Evolutionary conservation across 140 eudicot species (phyloP).

Genomic region (Flaveria floridana): DNA sequence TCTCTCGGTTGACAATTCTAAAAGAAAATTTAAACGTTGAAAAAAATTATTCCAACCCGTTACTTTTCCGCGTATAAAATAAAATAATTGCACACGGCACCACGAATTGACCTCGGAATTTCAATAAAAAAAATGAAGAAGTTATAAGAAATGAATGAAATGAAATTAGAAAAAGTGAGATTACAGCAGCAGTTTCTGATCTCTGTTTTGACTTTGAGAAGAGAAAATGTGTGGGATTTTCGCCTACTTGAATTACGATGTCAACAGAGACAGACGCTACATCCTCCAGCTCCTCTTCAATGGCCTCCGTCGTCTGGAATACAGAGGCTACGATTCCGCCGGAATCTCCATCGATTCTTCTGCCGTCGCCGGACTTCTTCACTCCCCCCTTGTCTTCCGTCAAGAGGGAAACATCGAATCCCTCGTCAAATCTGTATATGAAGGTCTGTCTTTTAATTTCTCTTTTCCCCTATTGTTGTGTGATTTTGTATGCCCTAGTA

Average conservation of each 20-base stretch:
- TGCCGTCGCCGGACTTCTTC: neutral
- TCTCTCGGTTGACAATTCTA: no score
- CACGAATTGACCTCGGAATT: no score
- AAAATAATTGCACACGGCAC: no score
- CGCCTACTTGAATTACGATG: constrained; percentile 72
- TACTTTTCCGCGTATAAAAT: no score
- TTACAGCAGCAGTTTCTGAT: no score
- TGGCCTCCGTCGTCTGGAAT: constrained; percentile 88
- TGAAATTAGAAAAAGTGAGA: no score
- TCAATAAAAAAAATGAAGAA: no score
- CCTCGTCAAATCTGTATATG: constrained; percentile 75
- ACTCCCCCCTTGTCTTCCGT: constrained; percentile 71
- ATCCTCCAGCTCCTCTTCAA: constrained; percentile 72
- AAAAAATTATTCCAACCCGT: no score
- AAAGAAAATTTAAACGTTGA: no score
- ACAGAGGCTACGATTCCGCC: constrained; percentile 92
- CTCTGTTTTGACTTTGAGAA: no score
- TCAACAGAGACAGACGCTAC: constrained; percentile 70
- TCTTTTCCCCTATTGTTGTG: neutral
- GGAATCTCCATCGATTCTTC: constrained; percentile 72
- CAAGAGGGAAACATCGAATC: constrained; percentile 90
- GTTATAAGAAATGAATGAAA: no score
- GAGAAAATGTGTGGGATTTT: constrained; percentile 77
- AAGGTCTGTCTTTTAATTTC: constrained; percentile 35
- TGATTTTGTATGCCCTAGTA: constrained; percentile 5